A percentile compares a stretch with the other conserved stretches of the same genome.
Conservation (phyloP, 352 stramenopile genomes). For the Aphanomyces cochlioides region DNA sequence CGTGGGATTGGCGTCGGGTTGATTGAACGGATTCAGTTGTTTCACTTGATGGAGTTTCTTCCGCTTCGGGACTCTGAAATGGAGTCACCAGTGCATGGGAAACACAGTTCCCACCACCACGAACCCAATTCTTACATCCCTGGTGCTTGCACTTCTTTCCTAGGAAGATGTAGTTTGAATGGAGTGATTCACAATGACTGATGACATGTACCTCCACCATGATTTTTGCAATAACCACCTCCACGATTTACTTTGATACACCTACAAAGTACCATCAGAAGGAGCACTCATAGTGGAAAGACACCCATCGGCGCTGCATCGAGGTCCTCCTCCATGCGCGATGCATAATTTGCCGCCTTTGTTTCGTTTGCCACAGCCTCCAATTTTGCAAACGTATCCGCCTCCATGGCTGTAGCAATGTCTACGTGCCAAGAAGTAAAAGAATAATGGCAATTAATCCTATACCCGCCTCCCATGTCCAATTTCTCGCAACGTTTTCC, state of each 20-base stretch:
- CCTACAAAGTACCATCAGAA: not conserved
- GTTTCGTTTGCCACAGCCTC: not conserved
- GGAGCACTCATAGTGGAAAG: not conserved
- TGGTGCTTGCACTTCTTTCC: not conserved
- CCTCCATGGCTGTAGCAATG: not conserved
- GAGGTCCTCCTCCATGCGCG: not conserved
- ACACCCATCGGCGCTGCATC: not conserved
- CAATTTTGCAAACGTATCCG: not conserved
- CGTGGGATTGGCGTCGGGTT: too few relatives aligned
- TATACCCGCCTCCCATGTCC: not conserved
- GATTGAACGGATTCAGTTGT: too few relatives aligned
- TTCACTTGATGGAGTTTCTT: too few relatives aligned
- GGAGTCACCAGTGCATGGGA: not conserved
- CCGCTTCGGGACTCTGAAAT: too few relatives aligned
- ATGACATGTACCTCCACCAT: not conserved
- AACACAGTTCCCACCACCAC: not conserved
- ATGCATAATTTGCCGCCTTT: not conserved
- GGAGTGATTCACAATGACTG: not conserved
- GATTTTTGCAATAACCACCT: constrained; percentile 2
- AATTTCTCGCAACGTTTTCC: not conserved
- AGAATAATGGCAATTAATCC: not conserved
- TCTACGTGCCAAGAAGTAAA: not conserved
- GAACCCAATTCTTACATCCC: not conserved
- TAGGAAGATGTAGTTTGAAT: not conserved
- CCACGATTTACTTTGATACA: not conserved